Evolutionary conservation across 2,329 filamentous ascomycete genomes (phyloP), one percentile per base, ranked within the genome.

Genomic region (Apiospora aurea): DNA sequence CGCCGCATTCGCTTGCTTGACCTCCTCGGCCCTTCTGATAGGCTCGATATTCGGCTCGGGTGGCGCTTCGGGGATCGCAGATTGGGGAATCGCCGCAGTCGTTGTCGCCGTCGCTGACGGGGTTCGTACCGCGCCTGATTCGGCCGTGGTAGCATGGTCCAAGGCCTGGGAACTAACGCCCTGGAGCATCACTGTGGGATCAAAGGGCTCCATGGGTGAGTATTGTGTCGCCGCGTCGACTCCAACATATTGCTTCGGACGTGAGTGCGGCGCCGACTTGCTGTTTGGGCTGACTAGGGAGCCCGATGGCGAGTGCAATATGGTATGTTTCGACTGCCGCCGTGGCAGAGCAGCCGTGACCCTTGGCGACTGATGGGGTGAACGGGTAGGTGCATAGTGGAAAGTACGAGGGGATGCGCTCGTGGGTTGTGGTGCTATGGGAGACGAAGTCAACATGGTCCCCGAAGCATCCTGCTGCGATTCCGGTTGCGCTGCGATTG

Each of bases 401-500:
- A 85, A 83, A 77, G 82, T 81, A 76, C 78, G 81, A 74, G 87
- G 86, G 69, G 87, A 89, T 78, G 85, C 84, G 84, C 85, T 88
- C 82, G 85, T 83, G 76, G 86, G 83, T 78, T 82, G 81, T 79
- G 85, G 79, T 78, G 86, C 82, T 76, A 86, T 82, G 73, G 87
- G 87, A 78, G 87, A 89, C 79, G 87, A 87, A 81, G 87, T 88
- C 86, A 89, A 86, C 88, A 90, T 90, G 84, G 82, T 88, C 83
- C 81, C 82, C 81, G 81, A 81, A 82, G 82, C 85, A 86, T 87
- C 80, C 82, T 87, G 80, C 78, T 79, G 77, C 79, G 75, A 75
- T 72, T 66, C n/a, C 46, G 10, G 13, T 21, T 44, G 66, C 66
- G 66, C 66, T 26, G 66, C 57, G 57, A 64, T 41, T 64, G 57